phyloP scores from a whole-genome alignment of 192 early-diverging fungal genomes.

The Diversispora eburnea region DNA sequence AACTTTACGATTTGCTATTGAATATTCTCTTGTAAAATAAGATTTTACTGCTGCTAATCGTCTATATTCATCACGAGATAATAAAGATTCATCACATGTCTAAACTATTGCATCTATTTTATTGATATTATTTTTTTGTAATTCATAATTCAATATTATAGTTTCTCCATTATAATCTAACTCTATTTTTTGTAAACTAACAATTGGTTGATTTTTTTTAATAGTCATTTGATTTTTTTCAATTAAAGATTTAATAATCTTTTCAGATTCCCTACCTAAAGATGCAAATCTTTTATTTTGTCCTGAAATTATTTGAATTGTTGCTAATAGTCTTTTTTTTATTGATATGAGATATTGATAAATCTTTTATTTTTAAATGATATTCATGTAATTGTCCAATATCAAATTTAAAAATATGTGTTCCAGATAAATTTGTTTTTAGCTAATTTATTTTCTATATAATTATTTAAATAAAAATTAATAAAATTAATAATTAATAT shows the following conservation, averaged over 20 bases:
- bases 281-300: background rate
- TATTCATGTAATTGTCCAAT: no score
- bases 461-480: no score
- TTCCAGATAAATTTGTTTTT: no score
- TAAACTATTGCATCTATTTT: background rate
- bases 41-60: background rate
- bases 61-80: background rate
- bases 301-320: background rate
- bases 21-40: background rate
- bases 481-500: no score
- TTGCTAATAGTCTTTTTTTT: background rate
- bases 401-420: no score
- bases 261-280: background rate
- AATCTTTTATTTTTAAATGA: no score
- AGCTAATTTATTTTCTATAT: no score
- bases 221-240: background rate
- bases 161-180: background rate
- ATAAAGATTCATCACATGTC: constrained; percentile 5
- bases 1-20: background rate
- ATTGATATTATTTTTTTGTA: background rate
- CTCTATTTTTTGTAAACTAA: background rate
- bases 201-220: background rate
- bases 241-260: background rate
- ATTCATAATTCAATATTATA: background rate
- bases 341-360: no score